phyloP scores from a whole-genome alignment of 805 yeast species.

The Lipomyces starkeyi region DNA sequence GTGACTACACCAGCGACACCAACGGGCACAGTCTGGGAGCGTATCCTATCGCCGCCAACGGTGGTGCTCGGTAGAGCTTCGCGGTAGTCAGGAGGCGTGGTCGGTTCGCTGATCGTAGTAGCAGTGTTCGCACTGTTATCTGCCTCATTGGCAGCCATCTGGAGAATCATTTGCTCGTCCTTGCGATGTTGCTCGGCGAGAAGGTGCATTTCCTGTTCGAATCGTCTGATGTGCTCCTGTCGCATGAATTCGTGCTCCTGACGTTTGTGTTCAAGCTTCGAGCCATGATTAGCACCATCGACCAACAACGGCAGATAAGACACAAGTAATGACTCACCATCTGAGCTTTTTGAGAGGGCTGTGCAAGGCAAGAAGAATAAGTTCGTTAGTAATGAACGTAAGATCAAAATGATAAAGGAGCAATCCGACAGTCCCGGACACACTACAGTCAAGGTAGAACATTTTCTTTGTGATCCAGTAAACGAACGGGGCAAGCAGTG shows the following conservation, averaged over 20 bases:
- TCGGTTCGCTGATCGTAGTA: conserved; percentile 37
- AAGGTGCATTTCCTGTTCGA: conserved; percentile 41
- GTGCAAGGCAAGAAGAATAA: not conserved
- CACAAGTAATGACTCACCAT: conserved; percentile 11
- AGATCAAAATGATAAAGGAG: not conserved
- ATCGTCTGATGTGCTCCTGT: conserved; percentile 39
- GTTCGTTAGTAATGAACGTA: not conserved
- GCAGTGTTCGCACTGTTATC: conserved; percentile 36
- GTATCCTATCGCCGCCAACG: conserved; percentile 30
- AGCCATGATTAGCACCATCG: conserved; percentile 9
- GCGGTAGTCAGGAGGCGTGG: conserved; percentile 41
- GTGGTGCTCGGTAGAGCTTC: conserved; percentile 23
- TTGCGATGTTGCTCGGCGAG: conserved; percentile 40
- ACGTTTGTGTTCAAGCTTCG: conserved; percentile 40
- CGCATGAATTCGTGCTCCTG: conserved; percentile 40
- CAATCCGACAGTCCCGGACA: not conserved
- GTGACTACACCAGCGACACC: conserved; percentile 34
- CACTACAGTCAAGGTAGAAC: not conserved
- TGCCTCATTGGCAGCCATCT: conserved; percentile 36
- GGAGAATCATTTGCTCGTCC: conserved; percentile 40
- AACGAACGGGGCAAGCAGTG: not conserved
- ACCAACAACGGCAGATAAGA: not conserved
- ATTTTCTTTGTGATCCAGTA: too few species aligned
- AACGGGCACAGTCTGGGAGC: conserved; percentile 36
- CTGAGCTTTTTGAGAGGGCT: conserved; percentile 24